Evolutionary conservation across 2,329 filamentous ascomycete species (phyloP), one percentile per base, ranked within the genome.

Genomic region (Atkinsonella texensis): DNA sequence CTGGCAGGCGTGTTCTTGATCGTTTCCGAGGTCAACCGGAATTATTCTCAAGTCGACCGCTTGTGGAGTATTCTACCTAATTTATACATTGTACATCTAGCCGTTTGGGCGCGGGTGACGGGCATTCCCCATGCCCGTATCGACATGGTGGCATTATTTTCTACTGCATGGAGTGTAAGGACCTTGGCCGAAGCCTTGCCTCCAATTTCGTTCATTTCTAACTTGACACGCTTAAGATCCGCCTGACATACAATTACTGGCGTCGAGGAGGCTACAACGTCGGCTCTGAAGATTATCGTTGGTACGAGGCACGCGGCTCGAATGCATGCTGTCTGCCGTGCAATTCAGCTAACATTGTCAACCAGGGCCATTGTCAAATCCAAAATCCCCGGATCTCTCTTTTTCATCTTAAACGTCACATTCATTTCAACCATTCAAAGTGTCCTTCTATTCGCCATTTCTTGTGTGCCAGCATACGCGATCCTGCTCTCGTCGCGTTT

Each of bases 11-110:
- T 93, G 31, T 86, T 94, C 60, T 72, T 95, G 23, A 62, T 91
- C 33, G 72, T 82, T 5, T 87, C 89, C 1, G 91, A 97, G 68
- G 69, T 89, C 70, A 97, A 94, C 70, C 80, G 79, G 62, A 98
- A 98, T 68, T 96, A 90, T 67, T 96, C 90, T n/a, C 93, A 98
- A 69, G 84, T 98, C 42, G 93, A 98, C 67, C 82, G 93, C 47
- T 71, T 85, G 60, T 98, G 93, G 93, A 93, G 88, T 63, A 75
- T 98, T 54, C 70, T 98, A 48, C 93, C 93, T 1, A 84, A 87
- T 8, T 63, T 95, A 48, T 97, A 95, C 69, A 85, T 93, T 64
- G 77, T 82, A 6, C 90, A 98, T 68, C 93, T 87, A 64, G 79
- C 81, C 39, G 60, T 82, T n/a, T 98, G 90, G 84, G 85, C 89